These are phyloP conservation scores for Wickerhamiella spandovensis DNA, from an alignment of 805 yeast species.

Conservation along the genomic window DNA sequence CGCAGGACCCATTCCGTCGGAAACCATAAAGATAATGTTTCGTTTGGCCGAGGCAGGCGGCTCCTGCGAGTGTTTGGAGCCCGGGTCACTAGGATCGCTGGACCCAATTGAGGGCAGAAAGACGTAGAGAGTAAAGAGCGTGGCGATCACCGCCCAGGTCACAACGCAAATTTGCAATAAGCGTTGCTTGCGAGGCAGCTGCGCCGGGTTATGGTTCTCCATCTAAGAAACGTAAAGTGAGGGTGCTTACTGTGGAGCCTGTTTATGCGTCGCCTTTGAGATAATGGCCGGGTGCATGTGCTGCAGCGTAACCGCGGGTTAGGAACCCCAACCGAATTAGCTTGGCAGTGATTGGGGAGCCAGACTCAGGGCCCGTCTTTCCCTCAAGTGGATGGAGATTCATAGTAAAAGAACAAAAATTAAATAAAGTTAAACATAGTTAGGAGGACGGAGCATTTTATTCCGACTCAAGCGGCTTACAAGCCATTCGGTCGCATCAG, in stretches of 20 bases:
- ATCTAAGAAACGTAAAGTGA: too few relatives aligned
- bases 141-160: slow-evolving; percentile 4
- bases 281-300: too few relatives aligned
- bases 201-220: not conserved
- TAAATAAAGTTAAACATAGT: slow-evolving; percentile 6
- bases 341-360: not conserved
- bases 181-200: not conserved
- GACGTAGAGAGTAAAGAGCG: slow-evolving; percentile 2
- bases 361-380: too few relatives aligned
- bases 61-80: not conserved
- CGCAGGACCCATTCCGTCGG: slow-evolving; percentile 95
- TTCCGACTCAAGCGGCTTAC: slow-evolving; percentile 57
- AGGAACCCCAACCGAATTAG: too few relatives aligned
- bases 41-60: slow-evolving; percentile 31
- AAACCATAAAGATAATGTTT: slow-evolving; percentile 75
- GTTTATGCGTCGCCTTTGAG: too few relatives aligned
- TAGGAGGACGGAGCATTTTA: slow-evolving; percentile 49
- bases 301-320: too few relatives aligned
- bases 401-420: too few relatives aligned
- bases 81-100: not conserved
- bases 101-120: not conserved
- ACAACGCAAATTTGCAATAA: not conserved
- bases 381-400: too few relatives aligned
- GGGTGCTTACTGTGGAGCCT: too few relatives aligned
- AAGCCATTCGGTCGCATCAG: slow-evolving; percentile 84